Evolutionary conservation across 2,329 filamentous ascomycete genomes (phyloP), one percentile per base, ranked within the genome.

Genomic region (Massarina eburnea): DNA sequence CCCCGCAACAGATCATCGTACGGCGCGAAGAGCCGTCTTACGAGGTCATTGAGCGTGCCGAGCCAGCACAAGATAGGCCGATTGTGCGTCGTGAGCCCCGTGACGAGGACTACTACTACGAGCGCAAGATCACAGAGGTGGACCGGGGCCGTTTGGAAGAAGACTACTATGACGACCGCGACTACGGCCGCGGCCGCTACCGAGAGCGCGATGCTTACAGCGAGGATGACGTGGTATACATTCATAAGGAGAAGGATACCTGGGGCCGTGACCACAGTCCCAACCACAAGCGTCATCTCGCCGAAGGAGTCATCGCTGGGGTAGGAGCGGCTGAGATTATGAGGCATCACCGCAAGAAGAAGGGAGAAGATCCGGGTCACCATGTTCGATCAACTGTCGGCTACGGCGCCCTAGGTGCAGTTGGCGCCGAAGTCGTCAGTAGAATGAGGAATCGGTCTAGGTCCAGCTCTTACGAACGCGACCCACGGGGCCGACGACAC

Each of bases 161-260:
- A 40, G 50, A 56, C 10, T 65, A 63, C 46, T 55, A 64, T 26
- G 66, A 71, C 41, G 68, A 71, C 44, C 62, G 67, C 39, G 64
- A 70, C 38, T 64, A 66, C 35, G 56, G 58, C 21, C 63, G 74
- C 39, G 71, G 68, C 37, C 67, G 66, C 19, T 57, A 73, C 46
- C 70, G 64, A 30, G 71, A 72, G 20, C 71, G 70, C 35, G 71
- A 74, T 38, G 76, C 73, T 51, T 82, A 80, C 61, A 81, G 81
- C 55, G 82, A 84, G 58, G 81, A 84, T 51, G 82, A 82, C 57
- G 78, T 80, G 58, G 79, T 83, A 43, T 82, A 83, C 55, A 71
- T 82, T 29, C 78, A 77, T 55, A 77, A 78, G 69, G 76, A 78
- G 74, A 57, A 76, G 71, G 58, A 72, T 57, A 72, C 68, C 33